Percentiles rank a stretch among this genome's conserved stretches.
phyloP scores from a whole-genome alignment of 371 early-diverging fungal species.

The Apophysomyces variabilis region DNA sequence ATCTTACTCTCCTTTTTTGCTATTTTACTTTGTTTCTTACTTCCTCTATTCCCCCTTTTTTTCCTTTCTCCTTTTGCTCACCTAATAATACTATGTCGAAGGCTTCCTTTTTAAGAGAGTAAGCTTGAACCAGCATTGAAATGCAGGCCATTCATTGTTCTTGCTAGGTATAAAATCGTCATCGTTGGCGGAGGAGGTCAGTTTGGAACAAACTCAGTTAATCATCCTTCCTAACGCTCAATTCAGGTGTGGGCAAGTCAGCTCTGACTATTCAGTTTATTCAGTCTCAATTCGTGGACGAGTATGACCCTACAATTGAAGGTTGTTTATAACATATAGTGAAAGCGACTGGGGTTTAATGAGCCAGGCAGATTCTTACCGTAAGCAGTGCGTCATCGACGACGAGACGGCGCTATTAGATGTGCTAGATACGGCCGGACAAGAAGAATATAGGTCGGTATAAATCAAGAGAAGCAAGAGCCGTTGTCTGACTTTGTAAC shows the following conservation, averaged over 20 bases:
- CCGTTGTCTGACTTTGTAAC: neutral
- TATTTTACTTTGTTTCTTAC: slow-evolving; percentile 1
- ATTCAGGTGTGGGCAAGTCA: slow-evolving; percentile 77
- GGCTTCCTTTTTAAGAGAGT: slow-evolving; percentile 30
- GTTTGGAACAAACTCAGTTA: slow-evolving; percentile 31
- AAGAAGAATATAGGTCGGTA: slow-evolving; percentile 78
- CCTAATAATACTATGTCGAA: slow-evolving; percentile 18
- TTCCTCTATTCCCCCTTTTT: slow-evolving; percentile 1
- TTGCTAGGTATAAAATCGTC: slow-evolving; percentile 69
- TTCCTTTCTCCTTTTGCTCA: neutral
- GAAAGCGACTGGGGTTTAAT: neutral
- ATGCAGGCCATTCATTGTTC: neutral
- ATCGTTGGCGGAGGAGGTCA: slow-evolving; percentile 88
- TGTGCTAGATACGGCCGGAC: slow-evolving; percentile 85
- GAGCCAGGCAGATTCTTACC: slow-evolving; percentile 67
- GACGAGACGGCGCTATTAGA: slow-evolving; percentile 73
- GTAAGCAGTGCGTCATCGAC: slow-evolving; percentile 76
- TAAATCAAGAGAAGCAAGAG: too few species aligned
- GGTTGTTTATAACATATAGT: slow-evolving; percentile 39
- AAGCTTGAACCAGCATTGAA: neutral
- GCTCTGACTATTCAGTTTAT: slow-evolving; percentile 92
- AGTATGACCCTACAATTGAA: slow-evolving; percentile 95
- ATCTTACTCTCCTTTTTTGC: neutral
- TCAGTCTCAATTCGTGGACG: slow-evolving; percentile 89
- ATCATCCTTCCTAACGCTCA: neutral